Conservation (phyloP, 1,139 yeast genomes). For the Tardiomyces digboiensis region DNA sequence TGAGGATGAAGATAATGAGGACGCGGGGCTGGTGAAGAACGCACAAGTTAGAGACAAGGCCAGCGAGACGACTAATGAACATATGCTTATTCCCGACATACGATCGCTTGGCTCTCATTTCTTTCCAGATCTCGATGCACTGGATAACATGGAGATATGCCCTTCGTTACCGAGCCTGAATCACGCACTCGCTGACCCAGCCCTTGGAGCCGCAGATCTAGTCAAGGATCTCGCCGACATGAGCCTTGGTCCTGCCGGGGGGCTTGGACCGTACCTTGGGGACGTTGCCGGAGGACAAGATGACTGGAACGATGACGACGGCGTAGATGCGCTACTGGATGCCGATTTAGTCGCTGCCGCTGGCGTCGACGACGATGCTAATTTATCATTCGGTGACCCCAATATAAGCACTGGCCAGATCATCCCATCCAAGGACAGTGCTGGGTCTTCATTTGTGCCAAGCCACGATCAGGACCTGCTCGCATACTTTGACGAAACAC, state of each 20-base stretch:
- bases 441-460: background rate
- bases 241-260: conserved; percentile 13
- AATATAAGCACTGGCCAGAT: background rate
- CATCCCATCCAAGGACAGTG: conserved; percentile 4
- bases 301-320: conserved; percentile 11
- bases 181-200: conserved; percentile 45
- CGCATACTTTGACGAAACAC: conserved; percentile 67
- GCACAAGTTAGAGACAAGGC: background rate
- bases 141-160: conserved; percentile 41
- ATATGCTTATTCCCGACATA: background rate
- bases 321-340: background rate
- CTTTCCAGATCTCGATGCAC: conserved; percentile 8
- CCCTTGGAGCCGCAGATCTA: conserved; percentile 11
- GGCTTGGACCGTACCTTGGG: conserved; percentile 10
- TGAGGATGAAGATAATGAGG: conserved; percentile 11
- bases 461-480: conserved; percentile 53
- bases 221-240: conserved; percentile 10
- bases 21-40: conserved; percentile 10
- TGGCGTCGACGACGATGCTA: conserved; percentile 1
- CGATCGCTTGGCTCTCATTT: background rate
- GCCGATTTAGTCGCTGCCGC: conserved; percentile 1
- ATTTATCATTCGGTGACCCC: background rate
- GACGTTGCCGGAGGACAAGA: conserved; percentile 5
- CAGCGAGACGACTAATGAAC: background rate
- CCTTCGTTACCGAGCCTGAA: conserved; percentile 54